These are phyloP conservation scores for Talaromyces sp. DNA, from an alignment of 2,329 filamentous ascomycete genomes.

Conservation along the genomic window DNA sequence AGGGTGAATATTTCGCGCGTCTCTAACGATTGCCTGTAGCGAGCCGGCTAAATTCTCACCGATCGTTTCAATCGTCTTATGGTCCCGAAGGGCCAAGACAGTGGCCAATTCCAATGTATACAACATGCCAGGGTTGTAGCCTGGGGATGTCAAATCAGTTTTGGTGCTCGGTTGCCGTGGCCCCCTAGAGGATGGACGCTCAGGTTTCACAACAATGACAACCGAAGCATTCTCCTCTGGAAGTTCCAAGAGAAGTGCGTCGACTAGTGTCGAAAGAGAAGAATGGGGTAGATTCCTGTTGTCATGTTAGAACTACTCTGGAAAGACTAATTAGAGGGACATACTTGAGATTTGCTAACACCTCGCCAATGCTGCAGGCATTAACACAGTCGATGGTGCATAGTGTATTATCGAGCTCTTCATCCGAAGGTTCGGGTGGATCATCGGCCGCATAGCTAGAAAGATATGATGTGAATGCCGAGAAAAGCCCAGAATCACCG, in stretches of 20 bases:
- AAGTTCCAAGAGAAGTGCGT: conserved; percentile 73
- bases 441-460: conserved; percentile 99
- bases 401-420: conserved; percentile 92
- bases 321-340: conserved; percentile 15
- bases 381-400: conserved; percentile 93
- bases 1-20: conserved; percentile 72
- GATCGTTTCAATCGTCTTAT: conserved; percentile 65
- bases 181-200: conserved; percentile 62
- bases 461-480: conserved; percentile 91
- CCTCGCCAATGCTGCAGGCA: conserved; percentile 76
- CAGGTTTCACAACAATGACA: conserved; percentile 87
- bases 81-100: conserved; percentile 70
- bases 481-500: conserved; percentile 81
- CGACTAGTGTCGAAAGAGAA: conserved; percentile 60
- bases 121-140: conserved; percentile 80
- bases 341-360: conserved; percentile 78
- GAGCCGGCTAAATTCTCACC: conserved; percentile 77
- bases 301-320: conserved; percentile 13
- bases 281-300: conserved; percentile 62
- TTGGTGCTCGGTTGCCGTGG: conserved; percentile 57
- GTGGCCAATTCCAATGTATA: conserved; percentile 92
- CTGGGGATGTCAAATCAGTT: conserved; percentile 50
- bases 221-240: conserved; percentile 77
- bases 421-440: conserved; percentile 92
- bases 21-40: conserved; percentile 75